These are phyloP conservation scores for Hippophae gyantsensis DNA, from an alignment of 306 rosid species.

Conservation along the genomic window DNA sequence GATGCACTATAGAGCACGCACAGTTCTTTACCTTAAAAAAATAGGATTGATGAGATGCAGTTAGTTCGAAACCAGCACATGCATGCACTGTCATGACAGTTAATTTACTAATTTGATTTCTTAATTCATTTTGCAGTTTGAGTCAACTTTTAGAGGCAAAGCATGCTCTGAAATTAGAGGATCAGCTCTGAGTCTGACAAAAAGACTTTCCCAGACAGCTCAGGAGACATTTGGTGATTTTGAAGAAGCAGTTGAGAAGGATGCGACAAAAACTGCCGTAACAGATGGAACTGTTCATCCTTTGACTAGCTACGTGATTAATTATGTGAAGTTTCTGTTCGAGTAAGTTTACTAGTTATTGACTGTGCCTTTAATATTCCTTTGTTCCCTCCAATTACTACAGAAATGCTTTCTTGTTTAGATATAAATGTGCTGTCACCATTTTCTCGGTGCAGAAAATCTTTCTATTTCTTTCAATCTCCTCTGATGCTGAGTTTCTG, in stretches of 20 bases:
- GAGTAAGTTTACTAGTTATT: conserved; percentile 52
- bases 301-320: conserved; percentile 90
- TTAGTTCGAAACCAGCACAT: no score
- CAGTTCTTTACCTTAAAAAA: neutral
- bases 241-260: conserved; percentile 95
- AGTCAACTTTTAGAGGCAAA: conserved; percentile 71
- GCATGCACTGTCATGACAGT: neutral
- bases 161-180: conserved; percentile 74
- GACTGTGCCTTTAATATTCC: conserved; percentile 2
- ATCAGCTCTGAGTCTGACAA: conserved; percentile 70
- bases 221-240: conserved; percentile 91
- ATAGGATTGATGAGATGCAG: neutral
- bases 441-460: neutral
- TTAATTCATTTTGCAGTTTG: conserved; percentile 45
- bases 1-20: conserved; percentile 8
- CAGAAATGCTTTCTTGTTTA: neutral
- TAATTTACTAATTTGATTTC: conserved; percentile 11
- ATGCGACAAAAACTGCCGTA: conserved; percentile 93
- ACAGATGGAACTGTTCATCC: conserved; percentile 98
- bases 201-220: conserved; percentile 85
- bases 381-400: neutral
- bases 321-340: conserved; percentile 88
- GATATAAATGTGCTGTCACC: neutral
- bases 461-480: no score
- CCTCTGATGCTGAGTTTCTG: no score